phyloP scores from a whole-genome alignment of 176 grass and related monocot genomes.

The Aegilops bicornis region DNA sequence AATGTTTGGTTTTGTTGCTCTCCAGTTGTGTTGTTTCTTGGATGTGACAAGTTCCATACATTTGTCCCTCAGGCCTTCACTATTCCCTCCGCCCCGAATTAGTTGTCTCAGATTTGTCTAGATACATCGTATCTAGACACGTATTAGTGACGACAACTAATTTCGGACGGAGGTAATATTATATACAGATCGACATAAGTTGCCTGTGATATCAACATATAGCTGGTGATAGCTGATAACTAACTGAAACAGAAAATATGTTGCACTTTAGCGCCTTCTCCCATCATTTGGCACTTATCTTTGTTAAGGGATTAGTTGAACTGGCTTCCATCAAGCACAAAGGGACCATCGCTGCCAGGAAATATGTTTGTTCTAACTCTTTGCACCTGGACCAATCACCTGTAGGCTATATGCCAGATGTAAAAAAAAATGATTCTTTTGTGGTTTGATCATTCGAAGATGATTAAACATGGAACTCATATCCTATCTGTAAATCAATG shows the following conservation, averaged over 20 bases:
- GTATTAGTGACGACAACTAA: too few species aligned
- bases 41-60: not conserved
- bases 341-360: not conserved
- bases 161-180: too few species aligned
- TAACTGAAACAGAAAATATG: not conserved
- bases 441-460: not conserved
- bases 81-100: too few species aligned
- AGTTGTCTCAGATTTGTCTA: too few species aligned
- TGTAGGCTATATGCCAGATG: not conserved
- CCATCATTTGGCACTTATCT: not conserved
- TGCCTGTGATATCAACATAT: not conserved
- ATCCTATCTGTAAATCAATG: slow-evolving; percentile 25
- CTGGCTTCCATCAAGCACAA: not conserved
- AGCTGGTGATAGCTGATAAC: not conserved
- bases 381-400: not conserved
- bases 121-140: too few species aligned
- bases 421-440: not conserved
- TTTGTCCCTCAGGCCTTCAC: not conserved
- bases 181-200: not conserved
- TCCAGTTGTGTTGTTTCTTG: not conserved
- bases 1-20: not conserved
- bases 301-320: slow-evolving; percentile 11
- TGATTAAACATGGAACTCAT: not conserved
- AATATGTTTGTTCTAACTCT: not conserved
- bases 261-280: not conserved